These are phyloP conservation scores for Bonia amplexicaulis DNA, from an alignment of 176 grass and related monocot species.

Conservation along the genomic window DNA sequence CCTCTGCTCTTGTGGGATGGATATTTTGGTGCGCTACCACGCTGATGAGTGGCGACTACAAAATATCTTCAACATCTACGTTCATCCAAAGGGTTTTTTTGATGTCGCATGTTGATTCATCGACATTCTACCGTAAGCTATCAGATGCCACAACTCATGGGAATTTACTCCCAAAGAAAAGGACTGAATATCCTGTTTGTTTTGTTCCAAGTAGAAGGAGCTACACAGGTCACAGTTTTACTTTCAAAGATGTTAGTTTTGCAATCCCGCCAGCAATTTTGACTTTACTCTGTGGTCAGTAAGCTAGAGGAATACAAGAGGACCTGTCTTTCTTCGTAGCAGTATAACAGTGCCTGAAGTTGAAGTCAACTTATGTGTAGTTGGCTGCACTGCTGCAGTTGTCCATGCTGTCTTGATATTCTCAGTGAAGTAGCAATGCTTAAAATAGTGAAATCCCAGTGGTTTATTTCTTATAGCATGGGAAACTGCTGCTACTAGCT, in stretches of 20 bases:
- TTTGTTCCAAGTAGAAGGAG: neutral
- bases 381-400: neutral
- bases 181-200: neutral
- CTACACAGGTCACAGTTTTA: neutral
- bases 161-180: neutral
- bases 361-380: neutral
- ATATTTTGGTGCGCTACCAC: no score
- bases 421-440: neutral
- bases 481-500: neutral
- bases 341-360: neutral
- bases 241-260: neutral
- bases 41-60: no score
- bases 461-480: neutral
- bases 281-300: neutral
- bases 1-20: no score
- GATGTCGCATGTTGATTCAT: no score
- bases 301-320: neutral
- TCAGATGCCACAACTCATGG: neutral
- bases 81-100: no score
- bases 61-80: no score
- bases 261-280: constrained; percentile 1
- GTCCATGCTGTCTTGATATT: neutral
- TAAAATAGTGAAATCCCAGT: neutral
- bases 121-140: no score
- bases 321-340: neutral